A percentile compares a stretch with the other conserved stretches of the same genome.
phyloP scores from a whole-genome alignment of 495 filamentous ascomycete genomes.

The Oleoguttula mirabilis region DNA sequence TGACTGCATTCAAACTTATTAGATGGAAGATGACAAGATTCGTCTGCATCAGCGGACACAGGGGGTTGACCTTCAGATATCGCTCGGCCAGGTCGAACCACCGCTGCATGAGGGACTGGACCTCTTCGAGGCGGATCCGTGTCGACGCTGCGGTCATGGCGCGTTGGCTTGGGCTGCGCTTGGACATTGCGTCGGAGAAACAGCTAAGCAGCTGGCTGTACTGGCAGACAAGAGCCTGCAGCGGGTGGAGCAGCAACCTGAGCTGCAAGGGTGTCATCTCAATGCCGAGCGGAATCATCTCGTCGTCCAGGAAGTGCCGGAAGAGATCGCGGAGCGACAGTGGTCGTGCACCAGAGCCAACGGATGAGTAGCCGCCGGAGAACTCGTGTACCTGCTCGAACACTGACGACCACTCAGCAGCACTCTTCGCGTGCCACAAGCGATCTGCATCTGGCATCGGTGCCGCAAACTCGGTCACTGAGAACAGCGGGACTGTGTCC shows the following conservation, averaged over 20 bases:
- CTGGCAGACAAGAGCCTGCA: constrained; percentile 31
- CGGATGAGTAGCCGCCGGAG: constrained; percentile 30
- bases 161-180: constrained; percentile 26
- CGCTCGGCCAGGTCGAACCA: constrained; percentile 45
- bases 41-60: constrained; percentile 35
- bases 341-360: constrained; percentile 33
- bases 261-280: constrained; percentile 31
- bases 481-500: constrained; percentile 45
- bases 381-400: constrained; percentile 41
- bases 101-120: constrained; percentile 42
- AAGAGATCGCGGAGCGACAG: constrained; percentile 47
- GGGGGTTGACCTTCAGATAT: constrained; percentile 27
- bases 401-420: constrained; percentile 36
- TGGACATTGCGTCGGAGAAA: constrained; percentile 27
- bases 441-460: constrained; percentile 45
- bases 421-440: constrained; percentile 39
- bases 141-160: constrained; percentile 41
- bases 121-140: constrained; percentile 40
- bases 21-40: constrained; percentile 55
- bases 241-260: constrained; percentile 30
- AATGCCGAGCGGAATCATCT: constrained; percentile 30
- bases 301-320: constrained; percentile 34
- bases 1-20: constrained; percentile 46
- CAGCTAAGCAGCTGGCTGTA: constrained; percentile 32
- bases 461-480: constrained; percentile 44